phyloP scores from a whole-genome alignment of 805 yeast species.

The Yueomyces sinensis region DNA sequence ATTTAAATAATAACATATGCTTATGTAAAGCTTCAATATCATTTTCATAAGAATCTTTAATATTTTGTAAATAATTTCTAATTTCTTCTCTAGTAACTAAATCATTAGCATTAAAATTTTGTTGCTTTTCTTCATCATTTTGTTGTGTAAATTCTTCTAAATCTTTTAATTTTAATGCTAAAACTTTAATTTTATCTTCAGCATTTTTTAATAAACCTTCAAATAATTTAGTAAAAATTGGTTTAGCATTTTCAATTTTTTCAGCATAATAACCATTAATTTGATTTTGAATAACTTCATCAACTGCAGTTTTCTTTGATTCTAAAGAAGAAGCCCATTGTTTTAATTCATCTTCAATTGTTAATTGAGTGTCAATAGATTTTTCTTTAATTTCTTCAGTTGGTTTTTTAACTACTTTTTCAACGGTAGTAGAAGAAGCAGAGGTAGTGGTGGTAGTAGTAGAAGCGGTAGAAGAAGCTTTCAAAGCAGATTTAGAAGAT shows the following conservation, averaged over 20 bases:
- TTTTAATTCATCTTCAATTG: constrained; percentile 22
- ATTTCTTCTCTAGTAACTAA: neutral
- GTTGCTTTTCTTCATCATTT: neutral
- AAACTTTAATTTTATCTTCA: neutral
- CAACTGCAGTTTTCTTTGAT: constrained; percentile 24
- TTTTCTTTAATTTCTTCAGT: neutral
- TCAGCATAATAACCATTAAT: neutral
- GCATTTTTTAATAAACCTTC: constrained; percentile 19
- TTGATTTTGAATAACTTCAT: constrained; percentile 11
- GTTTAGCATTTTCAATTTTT: constrained; percentile 17
- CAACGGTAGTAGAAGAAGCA: constrained; percentile 9
- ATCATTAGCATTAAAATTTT: no score
- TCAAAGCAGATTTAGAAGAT: neutral
- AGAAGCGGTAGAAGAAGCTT: neutral
- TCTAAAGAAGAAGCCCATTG: constrained; percentile 24
- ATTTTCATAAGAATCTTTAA: neutral
- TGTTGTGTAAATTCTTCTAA: neutral
- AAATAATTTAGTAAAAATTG: constrained; percentile 21
- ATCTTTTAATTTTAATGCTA: neutral
- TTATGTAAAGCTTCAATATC: neutral
- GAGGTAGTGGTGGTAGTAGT: neutral
- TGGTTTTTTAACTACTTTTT: constrained; percentile 6
- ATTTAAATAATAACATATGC: neutral
- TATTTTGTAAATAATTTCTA: neutral
- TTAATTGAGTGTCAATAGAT: constrained; percentile 8